Evolutionary conservation across 1,284 basidiomycete species (phyloP).

Genomic region (Pyrrhoderma lamaoense): DNA sequence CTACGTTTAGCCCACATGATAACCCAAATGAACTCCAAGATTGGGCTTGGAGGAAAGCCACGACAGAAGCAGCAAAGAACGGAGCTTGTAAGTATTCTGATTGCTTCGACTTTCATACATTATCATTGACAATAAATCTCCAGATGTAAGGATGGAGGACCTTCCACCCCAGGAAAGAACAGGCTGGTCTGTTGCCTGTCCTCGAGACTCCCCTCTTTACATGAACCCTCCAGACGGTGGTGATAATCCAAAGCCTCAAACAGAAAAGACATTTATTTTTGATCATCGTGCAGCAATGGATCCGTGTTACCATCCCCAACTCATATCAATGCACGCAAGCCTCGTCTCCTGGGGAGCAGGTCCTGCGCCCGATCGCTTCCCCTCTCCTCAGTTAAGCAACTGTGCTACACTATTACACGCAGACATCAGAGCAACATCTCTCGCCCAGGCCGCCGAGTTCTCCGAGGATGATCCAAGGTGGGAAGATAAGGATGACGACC

Average conservation of each 20-base stretch:
- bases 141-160: not conserved
- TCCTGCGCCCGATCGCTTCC: conserved; percentile 34
- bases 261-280: conserved; percentile 41
- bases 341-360: conserved; percentile 46
- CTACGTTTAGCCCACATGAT: conserved; percentile 28
- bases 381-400: conserved; percentile 48
- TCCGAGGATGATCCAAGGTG: conserved; percentile 43
- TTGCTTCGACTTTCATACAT: not conserved
- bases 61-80: conserved; percentile 25
- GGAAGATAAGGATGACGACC: conserved; percentile 48
- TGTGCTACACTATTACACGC: conserved; percentile 49
- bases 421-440: conserved; percentile 50
- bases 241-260: conserved; percentile 22
- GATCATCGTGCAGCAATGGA: conserved; percentile 47
- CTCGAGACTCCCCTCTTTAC: conserved; percentile 33
- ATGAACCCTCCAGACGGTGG: conserved; percentile 17
- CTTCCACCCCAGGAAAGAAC: conserved; percentile 22
- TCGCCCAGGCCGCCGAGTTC: conserved; percentile 30
- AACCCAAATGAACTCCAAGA: conserved; percentile 26
- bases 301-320: conserved; percentile 48
- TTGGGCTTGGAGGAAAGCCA: conserved; percentile 23
- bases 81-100: conserved; percentile 24
- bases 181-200: conserved; percentile 38
- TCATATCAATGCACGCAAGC: conserved; percentile 44
- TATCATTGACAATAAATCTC: not conserved